Base-by-base conservation (phyloP, 1,139 yeast species). In the Hansenula sp. region DNA sequence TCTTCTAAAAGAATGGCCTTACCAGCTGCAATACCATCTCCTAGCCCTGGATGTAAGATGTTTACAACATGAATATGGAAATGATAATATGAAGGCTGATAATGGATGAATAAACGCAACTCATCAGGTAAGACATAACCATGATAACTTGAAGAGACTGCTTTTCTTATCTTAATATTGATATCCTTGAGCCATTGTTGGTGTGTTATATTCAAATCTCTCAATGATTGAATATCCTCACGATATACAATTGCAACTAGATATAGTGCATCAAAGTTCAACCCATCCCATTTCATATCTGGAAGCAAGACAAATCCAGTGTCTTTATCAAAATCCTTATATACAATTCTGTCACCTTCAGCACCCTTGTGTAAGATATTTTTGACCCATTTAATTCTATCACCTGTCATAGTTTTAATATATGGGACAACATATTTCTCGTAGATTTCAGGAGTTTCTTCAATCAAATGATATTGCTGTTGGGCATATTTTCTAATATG, bases 61-160 rank as follows among this genome's bases (percentile, higher is more conserved):
- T 84, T 85, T 21, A 90, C 96, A n/a, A 87, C 82, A 60, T 93
- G 99, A 32, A 93, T 74, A 61, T 93, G 99, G 70, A 93, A 84
- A 59, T 93, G 98, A 60, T 93, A 93, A 62, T 93, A 93, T 0
- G 96, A 87, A 0, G 99, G 99, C 51, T 91, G 98, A 62, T 93
- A 90, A 62, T 90, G 98, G 42, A 90, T 74, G 59, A 84, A 91
- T 1, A 89, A 62, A 49, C 95, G 76, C 53, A 91, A 62, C 52
- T 81, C 76, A 55, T 81, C 81, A 1, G 58, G 53, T 0, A 54
- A 59, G 39, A 76, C 68, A 28, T 71, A 71, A 7, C 40, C 24
- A 2, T 48, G 60, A 59, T 72, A 83, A 31, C 67, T 60, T 33
- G 70, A 68, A 1, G 77, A 62, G 1, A 88, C 75, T 6, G 76